phyloP scores from a whole-genome alignment of 148 eudicot species.

The Camellia japonica region DNA sequence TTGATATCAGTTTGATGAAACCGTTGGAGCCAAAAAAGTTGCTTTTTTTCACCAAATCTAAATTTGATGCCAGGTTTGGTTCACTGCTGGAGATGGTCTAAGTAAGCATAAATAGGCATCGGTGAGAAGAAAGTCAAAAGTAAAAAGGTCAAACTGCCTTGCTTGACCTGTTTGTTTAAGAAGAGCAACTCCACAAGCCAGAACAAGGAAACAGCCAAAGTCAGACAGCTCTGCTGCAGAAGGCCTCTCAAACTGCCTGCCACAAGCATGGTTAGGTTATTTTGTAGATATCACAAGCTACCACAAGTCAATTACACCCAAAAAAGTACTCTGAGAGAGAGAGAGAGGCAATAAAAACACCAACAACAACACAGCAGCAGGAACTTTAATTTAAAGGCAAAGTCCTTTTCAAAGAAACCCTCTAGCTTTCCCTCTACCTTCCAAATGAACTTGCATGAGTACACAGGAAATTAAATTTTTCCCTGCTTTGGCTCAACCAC shows the following conservation, averaged over 20 bases:
- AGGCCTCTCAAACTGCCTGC: conserved; percentile 82
- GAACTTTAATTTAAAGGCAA: not conserved
- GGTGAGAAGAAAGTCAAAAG: not conserved
- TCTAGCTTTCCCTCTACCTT: not conserved
- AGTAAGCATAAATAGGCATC: not conserved
- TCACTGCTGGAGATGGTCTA: not conserved
- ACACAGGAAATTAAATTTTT: too few relatives aligned
- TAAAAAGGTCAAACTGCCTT: conserved; percentile 10
- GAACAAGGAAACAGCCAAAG: conserved; percentile 68
- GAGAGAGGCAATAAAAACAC: not conserved
- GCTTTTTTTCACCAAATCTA: too few relatives aligned
- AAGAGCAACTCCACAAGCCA: conserved; percentile 65
- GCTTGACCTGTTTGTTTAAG: conserved; percentile 70
- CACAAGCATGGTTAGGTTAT: conserved; percentile 44
- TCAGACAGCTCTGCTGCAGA: conserved; percentile 84
- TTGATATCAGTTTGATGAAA: too few relatives aligned
- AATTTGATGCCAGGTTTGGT: too few relatives aligned
- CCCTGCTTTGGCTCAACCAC: too few relatives aligned
- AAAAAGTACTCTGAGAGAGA: not conserved
- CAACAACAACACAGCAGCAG: conserved; percentile 3
- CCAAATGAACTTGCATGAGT: not conserved
- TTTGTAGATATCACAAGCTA: conserved; percentile 20
- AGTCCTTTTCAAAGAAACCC: not conserved
- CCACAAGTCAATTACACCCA: not conserved
- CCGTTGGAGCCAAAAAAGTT: too few relatives aligned